These are phyloP conservation scores for Chaetomium sp. DNA, from an alignment of 2,329 filamentous ascomycete genomes.

Conservation along the genomic window DNA sequence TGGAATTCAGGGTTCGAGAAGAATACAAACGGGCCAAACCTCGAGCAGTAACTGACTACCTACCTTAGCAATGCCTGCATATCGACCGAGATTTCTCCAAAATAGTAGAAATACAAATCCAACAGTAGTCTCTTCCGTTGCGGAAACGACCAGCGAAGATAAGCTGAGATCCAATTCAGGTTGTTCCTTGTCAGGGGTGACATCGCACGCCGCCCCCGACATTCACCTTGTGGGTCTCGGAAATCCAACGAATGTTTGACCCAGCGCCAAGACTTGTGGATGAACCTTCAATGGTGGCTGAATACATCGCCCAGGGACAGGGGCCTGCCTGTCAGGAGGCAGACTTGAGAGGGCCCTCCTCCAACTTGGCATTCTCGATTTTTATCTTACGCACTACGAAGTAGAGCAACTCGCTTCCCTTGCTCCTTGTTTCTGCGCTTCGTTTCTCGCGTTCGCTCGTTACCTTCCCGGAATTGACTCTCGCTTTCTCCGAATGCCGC, in stretches of 20 bases:
- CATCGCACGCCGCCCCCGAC: not conserved
- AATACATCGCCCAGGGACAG: not conserved
- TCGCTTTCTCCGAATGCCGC: slow-evolving; percentile 18
- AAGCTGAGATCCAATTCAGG: not conserved
- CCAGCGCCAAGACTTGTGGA: not conserved
- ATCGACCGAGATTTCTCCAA: not conserved
- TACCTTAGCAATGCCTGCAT: not conserved
- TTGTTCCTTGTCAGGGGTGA: not conserved
- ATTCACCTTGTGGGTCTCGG: not conserved
- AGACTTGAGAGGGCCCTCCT: not conserved
- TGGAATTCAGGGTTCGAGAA: not conserved
- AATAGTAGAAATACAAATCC: not conserved
- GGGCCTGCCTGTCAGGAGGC: slow-evolving; percentile 8
- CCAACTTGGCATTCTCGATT: slow-evolving; percentile 15
- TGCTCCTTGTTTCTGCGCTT: not conserved
- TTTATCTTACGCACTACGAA: not conserved
- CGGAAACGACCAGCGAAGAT: not conserved
- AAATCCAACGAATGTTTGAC: slow-evolving; percentile 10
- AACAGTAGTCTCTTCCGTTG: not conserved
- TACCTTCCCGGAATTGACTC: not conserved
- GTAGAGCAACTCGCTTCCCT: not conserved
- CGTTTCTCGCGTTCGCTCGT: not conserved
- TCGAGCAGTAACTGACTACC: not conserved
- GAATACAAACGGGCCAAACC: not conserved
- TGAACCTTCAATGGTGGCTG: not conserved